Evolutionary conservation across 805 yeast species (phyloP).

Genomic region (Nakazawaea wyomingensis): DNA sequence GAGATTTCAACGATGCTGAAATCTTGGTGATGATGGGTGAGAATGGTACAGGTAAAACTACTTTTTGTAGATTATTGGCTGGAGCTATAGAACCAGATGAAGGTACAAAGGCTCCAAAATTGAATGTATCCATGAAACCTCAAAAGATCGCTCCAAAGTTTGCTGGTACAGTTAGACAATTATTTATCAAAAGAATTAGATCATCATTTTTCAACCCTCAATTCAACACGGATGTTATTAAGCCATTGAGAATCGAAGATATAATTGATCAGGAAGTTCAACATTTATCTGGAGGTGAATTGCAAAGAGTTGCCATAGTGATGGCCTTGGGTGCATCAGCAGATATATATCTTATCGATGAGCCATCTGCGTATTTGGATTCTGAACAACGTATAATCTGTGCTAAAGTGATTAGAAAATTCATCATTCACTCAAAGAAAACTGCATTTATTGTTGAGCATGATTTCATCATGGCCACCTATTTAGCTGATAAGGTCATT

Average conservation of each 20-base stretch:
- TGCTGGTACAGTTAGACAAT: constrained; percentile 97
- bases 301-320: constrained; percentile 98
- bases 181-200: constrained; percentile 94
- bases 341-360: constrained; percentile 95
- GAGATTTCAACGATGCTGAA: constrained; percentile 94
- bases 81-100: constrained; percentile 89
- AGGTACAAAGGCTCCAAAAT: constrained; percentile 72
- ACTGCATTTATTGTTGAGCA: constrained; percentile 99
- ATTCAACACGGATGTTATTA: constrained; percentile 96
- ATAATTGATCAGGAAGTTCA: constrained; percentile 97
- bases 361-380: constrained; percentile 98
- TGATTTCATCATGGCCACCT: constrained; percentile 99
- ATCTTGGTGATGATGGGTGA: constrained; percentile 99
- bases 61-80: constrained; percentile 91
- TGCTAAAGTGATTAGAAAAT: constrained; percentile 96
- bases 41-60: constrained; percentile 99
- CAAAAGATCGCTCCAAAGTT: constrained; percentile 99
- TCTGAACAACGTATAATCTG: constrained; percentile 99
- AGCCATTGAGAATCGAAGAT: constrained; percentile 89
- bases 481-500: constrained; percentile 97
- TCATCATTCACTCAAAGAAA: constrained; percentile 92
- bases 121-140: constrained; percentile 96
- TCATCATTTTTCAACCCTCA: constrained; percentile 93
- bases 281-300: constrained; percentile 97
- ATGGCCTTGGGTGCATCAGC: constrained; percentile 92